Conservation (phyloP, 2,329 filamentous ascomycete genomes). For the Apiospora koreana region DNA sequence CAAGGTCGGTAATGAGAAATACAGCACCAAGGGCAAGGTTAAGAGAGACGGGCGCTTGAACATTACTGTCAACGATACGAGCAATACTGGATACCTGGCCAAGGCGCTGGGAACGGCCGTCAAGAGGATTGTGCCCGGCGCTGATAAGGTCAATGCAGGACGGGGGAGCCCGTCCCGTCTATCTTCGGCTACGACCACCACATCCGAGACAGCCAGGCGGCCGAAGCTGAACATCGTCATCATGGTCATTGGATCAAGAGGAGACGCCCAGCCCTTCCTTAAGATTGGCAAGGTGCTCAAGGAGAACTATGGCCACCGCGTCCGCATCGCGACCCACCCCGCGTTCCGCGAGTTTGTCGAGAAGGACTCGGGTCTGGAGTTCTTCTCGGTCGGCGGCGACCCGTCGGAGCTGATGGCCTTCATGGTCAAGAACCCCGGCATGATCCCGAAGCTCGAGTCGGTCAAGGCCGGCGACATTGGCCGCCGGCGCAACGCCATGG, state of each 20-base stretch:
- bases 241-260: constrained; percentile 79
- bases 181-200: constrained; percentile 35
- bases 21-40: constrained; percentile 64
- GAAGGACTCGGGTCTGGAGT: constrained; percentile 72
- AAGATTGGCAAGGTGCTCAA: constrained; percentile 73
- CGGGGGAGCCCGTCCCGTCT: constrained; percentile 21
- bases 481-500: constrained; percentile 68
- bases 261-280: constrained; percentile 80
- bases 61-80: constrained; percentile 72
- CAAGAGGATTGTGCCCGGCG: constrained; percentile 50
- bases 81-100: constrained; percentile 69
- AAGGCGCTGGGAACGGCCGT: constrained; percentile 70
- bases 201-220: constrained; percentile 32
- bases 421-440: constrained; percentile 82
- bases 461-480: constrained; percentile 75
- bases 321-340: constrained; percentile 78
- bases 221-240: constrained; percentile 75
- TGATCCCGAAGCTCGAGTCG: constrained; percentile 74
- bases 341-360: constrained; percentile 76
- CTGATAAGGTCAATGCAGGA: constrained; percentile 24
- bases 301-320: constrained; percentile 70
- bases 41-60: constrained; percentile 70
- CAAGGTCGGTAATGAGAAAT: constrained; percentile 63
- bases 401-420: constrained; percentile 83
- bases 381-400: constrained; percentile 79